phyloP scores from a whole-genome alignment of 2,329 filamentous ascomycete species.

The Colletotrichum eremochloae region DNA sequence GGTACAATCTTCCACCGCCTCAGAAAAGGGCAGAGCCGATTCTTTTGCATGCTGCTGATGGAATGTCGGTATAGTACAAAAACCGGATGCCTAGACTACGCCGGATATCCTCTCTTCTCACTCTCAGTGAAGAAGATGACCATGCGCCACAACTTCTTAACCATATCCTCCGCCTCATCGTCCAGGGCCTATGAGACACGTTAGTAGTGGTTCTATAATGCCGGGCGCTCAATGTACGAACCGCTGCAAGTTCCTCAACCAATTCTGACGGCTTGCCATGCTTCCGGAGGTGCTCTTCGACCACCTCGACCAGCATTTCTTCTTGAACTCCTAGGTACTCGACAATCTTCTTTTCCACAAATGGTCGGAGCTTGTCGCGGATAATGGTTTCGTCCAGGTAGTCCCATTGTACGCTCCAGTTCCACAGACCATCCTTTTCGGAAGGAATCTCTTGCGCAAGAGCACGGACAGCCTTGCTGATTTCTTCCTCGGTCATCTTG shows the following conservation, averaged over 20 bases:
- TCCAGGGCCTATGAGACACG: slow-evolving; percentile 77
- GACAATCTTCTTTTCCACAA: slow-evolving; percentile 98
- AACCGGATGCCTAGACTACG: slow-evolving; percentile 56
- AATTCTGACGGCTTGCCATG: slow-evolving; percentile 82
- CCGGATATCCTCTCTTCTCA: slow-evolving; percentile 88
- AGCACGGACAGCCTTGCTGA: slow-evolving; percentile 82
- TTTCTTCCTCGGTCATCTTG: slow-evolving; percentile 86
- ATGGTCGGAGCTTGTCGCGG: slow-evolving; percentile 88
- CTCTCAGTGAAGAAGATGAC: slow-evolving; percentile 97
- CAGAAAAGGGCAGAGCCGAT: slow-evolving; percentile 2
- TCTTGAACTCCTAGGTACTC: slow-evolving; percentile 97
- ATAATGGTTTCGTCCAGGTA: slow-evolving; percentile 86
- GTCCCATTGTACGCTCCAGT: slow-evolving; percentile 94
- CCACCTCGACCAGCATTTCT: slow-evolving; percentile 92
- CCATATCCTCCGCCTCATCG: slow-evolving; percentile 92
- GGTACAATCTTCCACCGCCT: neutral
- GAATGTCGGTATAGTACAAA: slow-evolving; percentile 35
- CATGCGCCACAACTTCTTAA: slow-evolving; percentile 98
- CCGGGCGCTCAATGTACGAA: slow-evolving; percentile 59
- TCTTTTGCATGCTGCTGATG: slow-evolving; percentile 13
- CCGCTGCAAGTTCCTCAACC: slow-evolving; percentile 86
- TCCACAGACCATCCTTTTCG: slow-evolving; percentile 88
- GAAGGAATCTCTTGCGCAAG: slow-evolving; percentile 92
- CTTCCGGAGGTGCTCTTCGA: slow-evolving; percentile 86
- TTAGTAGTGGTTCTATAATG: slow-evolving; percentile 47